Conservation (phyloP, 768 basidiomycete genomes). For the Mycena alexandri region DNA sequence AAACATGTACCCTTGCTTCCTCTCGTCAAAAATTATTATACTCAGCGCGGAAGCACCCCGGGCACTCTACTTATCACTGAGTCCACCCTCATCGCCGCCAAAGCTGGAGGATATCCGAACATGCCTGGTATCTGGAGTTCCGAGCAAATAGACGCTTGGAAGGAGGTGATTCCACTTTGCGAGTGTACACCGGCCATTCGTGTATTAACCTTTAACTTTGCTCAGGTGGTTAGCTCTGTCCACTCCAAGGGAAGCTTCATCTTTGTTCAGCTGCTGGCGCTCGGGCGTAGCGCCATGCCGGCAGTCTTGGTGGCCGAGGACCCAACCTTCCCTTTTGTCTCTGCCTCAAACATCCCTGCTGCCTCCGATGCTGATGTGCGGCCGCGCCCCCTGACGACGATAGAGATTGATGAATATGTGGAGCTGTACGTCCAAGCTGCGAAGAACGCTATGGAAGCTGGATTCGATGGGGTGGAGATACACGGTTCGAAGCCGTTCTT, state of each 20-base stretch:
- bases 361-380: constrained; percentile 29
- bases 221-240: constrained; percentile 59
- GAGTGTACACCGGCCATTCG: too few relatives aligned
- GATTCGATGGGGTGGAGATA: constrained; percentile 55
- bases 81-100: constrained; percentile 51
- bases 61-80: constrained; percentile 58
- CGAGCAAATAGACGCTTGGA: constrained; percentile 61
- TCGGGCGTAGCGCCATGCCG: constrained; percentile 50
- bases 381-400: constrained; percentile 34
- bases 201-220: too few relatives aligned
- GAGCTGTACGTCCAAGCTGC: constrained; percentile 48
- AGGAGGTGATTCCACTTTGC: too few relatives aligned
- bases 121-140: constrained; percentile 59
- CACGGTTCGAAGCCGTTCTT: constrained; percentile 40
- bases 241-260: constrained; percentile 62
- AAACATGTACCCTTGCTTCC: constrained; percentile 44
- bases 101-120: constrained; percentile 40
- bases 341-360: constrained; percentile 40
- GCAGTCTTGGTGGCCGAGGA: constrained; percentile 45
- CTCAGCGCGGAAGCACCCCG: constrained; percentile 45
- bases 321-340: constrained; percentile 38
- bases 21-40: constrained; percentile 46
- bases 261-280: constrained; percentile 60
- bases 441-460: constrained; percentile 45
- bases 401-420: constrained; percentile 51